Percentiles rank a stretch among this genome's conserved stretches.
phyloP scores from a whole-genome alignment of 106 monocot genomes.

The Xerophyta viscosa region DNA sequence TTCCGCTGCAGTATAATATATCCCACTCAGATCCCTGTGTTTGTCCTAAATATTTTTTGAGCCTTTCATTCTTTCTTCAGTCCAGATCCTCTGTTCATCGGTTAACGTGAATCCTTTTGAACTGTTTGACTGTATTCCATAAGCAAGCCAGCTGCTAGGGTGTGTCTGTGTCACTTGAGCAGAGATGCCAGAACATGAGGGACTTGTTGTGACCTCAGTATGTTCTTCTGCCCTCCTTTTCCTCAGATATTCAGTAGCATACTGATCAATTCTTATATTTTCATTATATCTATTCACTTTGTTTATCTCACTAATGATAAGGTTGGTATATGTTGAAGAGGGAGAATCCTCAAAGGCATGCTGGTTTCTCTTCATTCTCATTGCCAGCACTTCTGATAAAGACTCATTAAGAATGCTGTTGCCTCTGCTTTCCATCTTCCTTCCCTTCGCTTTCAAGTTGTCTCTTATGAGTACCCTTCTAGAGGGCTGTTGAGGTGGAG shows the following conservation, averaged over 20 bases:
- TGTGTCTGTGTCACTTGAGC: background rate
- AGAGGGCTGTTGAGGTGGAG: background rate
- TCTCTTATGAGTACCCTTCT: conserved; percentile 19
- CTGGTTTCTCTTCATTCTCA: conserved; percentile 16
- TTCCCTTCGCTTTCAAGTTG: conserved; percentile 26
- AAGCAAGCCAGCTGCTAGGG: background rate
- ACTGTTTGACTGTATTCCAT: background rate
- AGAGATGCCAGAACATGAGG: background rate
- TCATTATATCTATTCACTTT: background rate
- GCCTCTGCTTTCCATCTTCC: background rate
- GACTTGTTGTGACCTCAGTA: background rate
- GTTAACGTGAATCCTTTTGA: background rate
- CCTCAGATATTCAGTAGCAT: background rate
- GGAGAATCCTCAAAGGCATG: conserved; percentile 8
- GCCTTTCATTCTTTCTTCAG: background rate
- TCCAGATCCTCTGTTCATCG: background rate
- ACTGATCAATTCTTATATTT: background rate
- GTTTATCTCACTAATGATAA: background rate
- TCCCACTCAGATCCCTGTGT: no score
- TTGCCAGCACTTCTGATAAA: conserved; percentile 1
- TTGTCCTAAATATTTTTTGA: background rate
- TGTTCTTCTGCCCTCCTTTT: background rate
- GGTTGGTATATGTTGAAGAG: background rate
- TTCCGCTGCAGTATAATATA: background rate
- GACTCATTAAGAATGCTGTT: background rate